Evolutionary conservation across 495 filamentous ascomycete species (phyloP), one percentile per base, ranked within the genome.

Genomic region (Annulohypoxylon moriforme): DNA sequence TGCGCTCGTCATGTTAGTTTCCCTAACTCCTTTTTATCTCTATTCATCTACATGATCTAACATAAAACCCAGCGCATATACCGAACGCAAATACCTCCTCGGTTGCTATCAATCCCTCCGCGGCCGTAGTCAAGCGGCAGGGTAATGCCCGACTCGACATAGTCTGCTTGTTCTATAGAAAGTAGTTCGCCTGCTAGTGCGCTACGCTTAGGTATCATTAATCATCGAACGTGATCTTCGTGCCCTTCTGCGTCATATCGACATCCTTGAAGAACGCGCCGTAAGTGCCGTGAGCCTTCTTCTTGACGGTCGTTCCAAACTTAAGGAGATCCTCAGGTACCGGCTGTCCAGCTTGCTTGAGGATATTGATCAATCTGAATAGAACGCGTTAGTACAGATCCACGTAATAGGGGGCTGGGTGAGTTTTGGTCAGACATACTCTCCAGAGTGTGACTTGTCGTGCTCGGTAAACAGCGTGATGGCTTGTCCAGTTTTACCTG

Each of bases 281-380:
- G 77, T 98, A 99, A 8, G 89, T 89, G 60, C 92, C 92, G 80
- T 99, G 95, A 44, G 88, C 89, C 92, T 98, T 98, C 86, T 96
- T 97, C 87, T 98, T 98, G 31, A 99, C 96, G 13, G 94, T 98
- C n/a, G 92, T 95, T 60, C 96, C 96, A 69, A 97, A 99, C 76
- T 96, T 97, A 68, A 97, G 79, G 36, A 98, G 81, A 11, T 89
- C 91, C 36, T 97, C 93, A 4, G 96, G 96, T 0, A 99, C 92
- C 4, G 89, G 85, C 76, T 98, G 96, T 55, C 92, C 92, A 4
- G 96, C 94, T 9, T 89, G 92, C 77, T 92, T 94, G 38, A 99
- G 85, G 53, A 99, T 93, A 76, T 98, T 98, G 79, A 98, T 91
- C 64, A 99, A 84, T 16, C 83, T 85, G 60, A 27, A 53, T 29